Percentiles rank a stretch among this genome's conserved stretches.
Conservation (phyloP, 116 monocot genomes). For the Phalaenopsis hybrid region DNA sequence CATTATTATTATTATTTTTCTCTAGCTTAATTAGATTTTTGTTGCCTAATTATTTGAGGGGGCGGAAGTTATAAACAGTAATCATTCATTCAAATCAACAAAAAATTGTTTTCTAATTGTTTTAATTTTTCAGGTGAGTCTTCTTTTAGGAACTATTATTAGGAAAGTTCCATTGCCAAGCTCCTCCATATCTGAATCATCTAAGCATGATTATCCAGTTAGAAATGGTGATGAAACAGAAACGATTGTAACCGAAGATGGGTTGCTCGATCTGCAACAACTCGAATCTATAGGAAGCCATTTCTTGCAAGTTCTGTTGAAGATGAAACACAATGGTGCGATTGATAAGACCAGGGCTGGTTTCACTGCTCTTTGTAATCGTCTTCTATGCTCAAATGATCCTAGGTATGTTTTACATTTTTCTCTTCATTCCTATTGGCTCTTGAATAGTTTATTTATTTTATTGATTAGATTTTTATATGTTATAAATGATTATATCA, state of each 20-base stretch:
- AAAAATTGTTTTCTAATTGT: background rate
- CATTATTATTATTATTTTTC: background rate
- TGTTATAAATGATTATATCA: background rate
- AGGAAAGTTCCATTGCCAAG: constrained; percentile 88
- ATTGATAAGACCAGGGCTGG: constrained; percentile 99
- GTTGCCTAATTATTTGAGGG: background rate
- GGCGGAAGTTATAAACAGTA: background rate
- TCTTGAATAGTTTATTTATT: background rate
- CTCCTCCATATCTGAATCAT: constrained; percentile 24
- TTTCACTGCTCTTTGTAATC: constrained; percentile 96
- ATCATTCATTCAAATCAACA: background rate
- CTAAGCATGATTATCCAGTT: constrained; percentile 10
- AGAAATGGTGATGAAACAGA: constrained; percentile 12
- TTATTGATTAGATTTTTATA: background rate
- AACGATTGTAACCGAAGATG: constrained; percentile 9
- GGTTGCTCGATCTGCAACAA: constrained; percentile 67
- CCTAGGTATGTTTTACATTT: constrained; percentile 45
- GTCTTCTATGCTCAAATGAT: constrained; percentile 96
- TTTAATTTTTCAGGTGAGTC: constrained; percentile 70
- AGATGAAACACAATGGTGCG: constrained; percentile 99
- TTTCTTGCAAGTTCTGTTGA: constrained; percentile 97
- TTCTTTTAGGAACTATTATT: constrained; percentile 88
- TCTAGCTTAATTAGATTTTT: no score
- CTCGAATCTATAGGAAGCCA: constrained; percentile 82
- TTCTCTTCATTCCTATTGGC: background rate